Evolutionary conservation across 106 monocot genomes (phyloP), one percentile per base, ranked within the genome.

Genomic region (Dioscorea alata): DNA sequence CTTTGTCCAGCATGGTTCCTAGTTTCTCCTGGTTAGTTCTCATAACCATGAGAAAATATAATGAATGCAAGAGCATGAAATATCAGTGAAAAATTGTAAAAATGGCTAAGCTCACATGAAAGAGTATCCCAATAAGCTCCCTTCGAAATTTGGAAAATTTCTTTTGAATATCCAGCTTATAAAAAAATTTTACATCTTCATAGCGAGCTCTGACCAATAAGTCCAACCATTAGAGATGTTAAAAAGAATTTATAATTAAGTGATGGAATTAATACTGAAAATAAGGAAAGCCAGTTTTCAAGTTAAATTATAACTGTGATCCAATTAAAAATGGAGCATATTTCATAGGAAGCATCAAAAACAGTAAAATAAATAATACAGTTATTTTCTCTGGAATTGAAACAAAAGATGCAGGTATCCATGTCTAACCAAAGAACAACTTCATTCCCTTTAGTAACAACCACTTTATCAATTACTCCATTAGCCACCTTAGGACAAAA

Each of bases 151-250:
- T 83, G 69, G 84, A 76, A 58, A 96, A 82, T 67, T 84, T 85
- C 72, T 86, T 96, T 19, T 79, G 84, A 25, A 75, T 84, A 73
- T 96, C 96, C 83, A 84, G 72, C 63, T 83, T 84, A 76, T 96
- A 96, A 52, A 96, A 96, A 79, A 96, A 96, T 12, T 80, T 96
- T 60, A 89, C 96, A 84, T 96, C 96, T 75, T 96, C 96, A 75
- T 81, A 96, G 21, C 96, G 88, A 25, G 96, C 96, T 81, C 96
- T 96, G 81, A 72, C 61, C 54, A 66, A 68, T 12, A 61, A 78
- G 23, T 25, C 2, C 4, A 57, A 48, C 48, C n/a, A 35, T 15
- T 16, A 6, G 20, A 25, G 19, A 22, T 35, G 20, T 33, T 57
- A 49, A 58, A 59, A 33, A 59, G 12, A 33, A 56, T 57, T 67